Percentiles rank a stretch among this genome's conserved stretches.
These are phyloP conservation scores for Biscutella auriculata DNA, from an alignment of 441 rosid genomes.

Conservation along the genomic window DNA sequence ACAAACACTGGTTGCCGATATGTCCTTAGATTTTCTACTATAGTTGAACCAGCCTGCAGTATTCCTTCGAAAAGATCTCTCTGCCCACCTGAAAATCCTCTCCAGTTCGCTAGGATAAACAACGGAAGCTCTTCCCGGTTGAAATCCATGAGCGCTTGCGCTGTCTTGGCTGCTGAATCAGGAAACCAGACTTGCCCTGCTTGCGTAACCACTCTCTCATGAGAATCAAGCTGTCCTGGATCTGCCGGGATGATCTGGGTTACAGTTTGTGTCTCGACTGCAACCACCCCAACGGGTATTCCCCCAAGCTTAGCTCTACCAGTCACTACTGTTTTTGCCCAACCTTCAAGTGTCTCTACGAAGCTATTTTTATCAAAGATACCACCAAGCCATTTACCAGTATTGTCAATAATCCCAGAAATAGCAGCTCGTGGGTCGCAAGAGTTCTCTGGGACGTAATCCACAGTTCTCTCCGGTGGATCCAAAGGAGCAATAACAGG, in stretches of 20 bases:
- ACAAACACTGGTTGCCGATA: conserved; percentile 96
- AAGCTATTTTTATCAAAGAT: conserved; percentile 93
- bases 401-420: conserved; percentile 48
- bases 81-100: conserved; percentile 99
- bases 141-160: conserved; percentile 95
- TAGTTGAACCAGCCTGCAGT: conserved; percentile 98
- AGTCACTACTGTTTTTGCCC: conserved; percentile 99
- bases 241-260: conserved; percentile 99
- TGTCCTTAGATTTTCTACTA: conserved; percentile 93
- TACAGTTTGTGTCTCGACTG: conserved; percentile 97
- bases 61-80: conserved; percentile 98
- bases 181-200: conserved; percentile 99
- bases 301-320: conserved; percentile 99
- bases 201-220: conserved; percentile 96
- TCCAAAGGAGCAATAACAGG: conserved; percentile 58
- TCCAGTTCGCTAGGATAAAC: conserved; percentile 97
- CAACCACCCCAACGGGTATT: conserved; percentile 93
- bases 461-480: conserved; percentile 83
- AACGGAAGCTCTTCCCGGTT: conserved; percentile 92
- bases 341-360: conserved; percentile 89
- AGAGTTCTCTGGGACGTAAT: conserved; percentile 76
- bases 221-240: conserved; percentile 99
- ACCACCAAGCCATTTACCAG: conserved; percentile 90
- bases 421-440: conserved; percentile 99
- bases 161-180: conserved; percentile 95